Percentiles rank a stretch among this genome's conserved stretches.
These are phyloP conservation scores for Cyberlindnera bimundalis DNA, from an alignment of 805 yeast species.

Conservation along the genomic window DNA sequence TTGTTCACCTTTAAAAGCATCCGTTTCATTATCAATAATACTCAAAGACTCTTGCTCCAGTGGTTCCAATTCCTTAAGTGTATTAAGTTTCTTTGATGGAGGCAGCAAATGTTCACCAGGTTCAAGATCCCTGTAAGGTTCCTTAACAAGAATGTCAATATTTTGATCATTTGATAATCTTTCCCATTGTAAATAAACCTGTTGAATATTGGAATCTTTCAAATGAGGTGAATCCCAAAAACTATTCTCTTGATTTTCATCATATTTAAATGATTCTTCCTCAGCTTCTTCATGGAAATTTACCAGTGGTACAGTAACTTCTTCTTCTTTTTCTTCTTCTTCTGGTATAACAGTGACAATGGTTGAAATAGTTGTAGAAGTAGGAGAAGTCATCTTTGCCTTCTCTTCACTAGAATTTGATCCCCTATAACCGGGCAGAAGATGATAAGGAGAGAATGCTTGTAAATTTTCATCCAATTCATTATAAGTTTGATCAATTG, in stretches of 20 bases:
- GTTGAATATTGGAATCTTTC: background rate
- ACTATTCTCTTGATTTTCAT: background rate
- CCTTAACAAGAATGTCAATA: conserved; percentile 1
- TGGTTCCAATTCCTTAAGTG: too few species aligned
- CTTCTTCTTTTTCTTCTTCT: too few species aligned
- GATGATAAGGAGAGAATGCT: conserved; percentile 15
- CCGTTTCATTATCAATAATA: too few species aligned
- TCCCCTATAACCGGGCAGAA: conserved; percentile 9
- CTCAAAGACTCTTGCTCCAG: too few species aligned
- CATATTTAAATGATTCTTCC: too few species aligned
- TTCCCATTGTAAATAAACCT: background rate
- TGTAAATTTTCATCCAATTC: background rate
- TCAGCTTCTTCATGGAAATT: too few species aligned
- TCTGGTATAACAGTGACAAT: too few species aligned
- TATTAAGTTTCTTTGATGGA: background rate
- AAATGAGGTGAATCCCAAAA: background rate
- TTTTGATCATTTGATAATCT: background rate
- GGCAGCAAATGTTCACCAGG: conserved; percentile 1
- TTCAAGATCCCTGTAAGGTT: conserved; percentile 1
- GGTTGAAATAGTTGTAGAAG: too few species aligned
- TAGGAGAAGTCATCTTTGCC: background rate
- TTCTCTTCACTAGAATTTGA: background rate
- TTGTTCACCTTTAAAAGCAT: too few species aligned
- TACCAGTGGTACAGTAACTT: too few species aligned
- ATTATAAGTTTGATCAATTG: too few species aligned